Percentiles rank a stretch among this genome's conserved stretches.
phyloP scores from a whole-genome alignment of 306 rosid genomes.

The Quercus agrifolia region DNA sequence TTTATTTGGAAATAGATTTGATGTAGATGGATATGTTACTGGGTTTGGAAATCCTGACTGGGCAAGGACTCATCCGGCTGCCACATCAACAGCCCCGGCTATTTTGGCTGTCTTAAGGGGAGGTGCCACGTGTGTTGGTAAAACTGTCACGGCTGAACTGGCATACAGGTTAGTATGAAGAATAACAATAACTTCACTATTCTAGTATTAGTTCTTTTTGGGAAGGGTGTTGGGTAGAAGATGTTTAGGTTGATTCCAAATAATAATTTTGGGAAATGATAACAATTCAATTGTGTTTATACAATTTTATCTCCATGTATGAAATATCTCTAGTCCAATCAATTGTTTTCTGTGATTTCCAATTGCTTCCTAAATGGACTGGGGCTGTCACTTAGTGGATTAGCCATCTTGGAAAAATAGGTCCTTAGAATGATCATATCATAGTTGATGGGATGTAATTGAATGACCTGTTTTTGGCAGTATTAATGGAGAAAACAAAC shows the following conservation, averaged over 20 bases:
- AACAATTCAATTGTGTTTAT: not conserved
- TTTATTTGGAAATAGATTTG: slow-evolving; percentile 51
- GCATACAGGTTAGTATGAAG: slow-evolving; percentile 61
- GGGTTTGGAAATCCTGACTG: slow-evolving; percentile 95
- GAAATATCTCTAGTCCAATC: not conserved
- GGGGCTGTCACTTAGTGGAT: not conserved
- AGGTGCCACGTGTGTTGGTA: slow-evolving; percentile 86
- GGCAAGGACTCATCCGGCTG: slow-evolving; percentile 80
- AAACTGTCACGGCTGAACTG: slow-evolving; percentile 96
- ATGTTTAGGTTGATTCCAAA: not conserved
- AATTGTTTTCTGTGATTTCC: not conserved
- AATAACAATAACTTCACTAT: not conserved
- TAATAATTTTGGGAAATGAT: not conserved
- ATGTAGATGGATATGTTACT: slow-evolving; percentile 67
- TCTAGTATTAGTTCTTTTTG: not conserved
- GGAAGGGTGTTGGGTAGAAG: not conserved
- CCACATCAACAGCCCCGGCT: slow-evolving; percentile 74
- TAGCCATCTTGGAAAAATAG: not conserved
- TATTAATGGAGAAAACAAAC: slow-evolving; percentile 50
- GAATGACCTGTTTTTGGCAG: slow-evolving; percentile 20
- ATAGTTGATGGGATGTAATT: slow-evolving; percentile 6
- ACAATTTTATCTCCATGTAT: not conserved
- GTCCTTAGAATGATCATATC: not conserved
- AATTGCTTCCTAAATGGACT: not conserved
- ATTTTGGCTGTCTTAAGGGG: slow-evolving; percentile 49